Evolutionary conservation across 129 eudicot species (phyloP).

Genomic region (Erigeron canadensis): DNA sequence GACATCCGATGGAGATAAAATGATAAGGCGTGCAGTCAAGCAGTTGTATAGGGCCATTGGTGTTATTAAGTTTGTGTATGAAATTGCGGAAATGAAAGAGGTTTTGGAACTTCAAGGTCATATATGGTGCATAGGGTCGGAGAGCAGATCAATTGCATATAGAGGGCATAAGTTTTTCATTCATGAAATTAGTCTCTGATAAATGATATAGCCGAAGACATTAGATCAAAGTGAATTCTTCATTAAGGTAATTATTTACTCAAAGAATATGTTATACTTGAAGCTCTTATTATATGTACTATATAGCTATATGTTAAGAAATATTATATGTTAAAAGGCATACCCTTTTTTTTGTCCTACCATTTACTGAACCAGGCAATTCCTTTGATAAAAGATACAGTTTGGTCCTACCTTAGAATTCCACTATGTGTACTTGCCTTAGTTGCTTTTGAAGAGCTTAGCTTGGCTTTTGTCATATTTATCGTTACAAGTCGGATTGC

Average conservation of each 20-base stretch:
- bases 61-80: slow-evolving; percentile 65
- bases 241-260: slow-evolving; percentile 15
- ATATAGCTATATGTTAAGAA: slow-evolving; percentile 10
- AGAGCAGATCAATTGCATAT: slow-evolving; percentile 47
- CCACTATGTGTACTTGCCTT: slow-evolving; percentile 20
- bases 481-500: neutral
- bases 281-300: neutral
- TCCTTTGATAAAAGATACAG: slow-evolving; percentile 3
- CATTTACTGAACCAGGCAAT: neutral
- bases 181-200: slow-evolving; percentile 53
- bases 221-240: slow-evolving; percentile 7
- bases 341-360: slow-evolving; percentile 5
- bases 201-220: slow-evolving; percentile 12
- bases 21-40: slow-evolving; percentile 58
- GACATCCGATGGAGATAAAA: slow-evolving; percentile 61
- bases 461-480: slow-evolving; percentile 2
- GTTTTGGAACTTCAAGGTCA: slow-evolving; percentile 77
- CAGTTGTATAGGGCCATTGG: slow-evolving; percentile 71
- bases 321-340: neutral
- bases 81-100: slow-evolving; percentile 63
- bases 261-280: slow-evolving; percentile 3
- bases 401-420: slow-evolving; percentile 3
- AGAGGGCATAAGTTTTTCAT: slow-evolving; percentile 57
- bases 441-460: slow-evolving; percentile 2
- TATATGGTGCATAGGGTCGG: slow-evolving; percentile 70